phyloP scores from a whole-genome alignment of 1,139 yeast genomes.

The Zygotorulaspora mrakii region DNA sequence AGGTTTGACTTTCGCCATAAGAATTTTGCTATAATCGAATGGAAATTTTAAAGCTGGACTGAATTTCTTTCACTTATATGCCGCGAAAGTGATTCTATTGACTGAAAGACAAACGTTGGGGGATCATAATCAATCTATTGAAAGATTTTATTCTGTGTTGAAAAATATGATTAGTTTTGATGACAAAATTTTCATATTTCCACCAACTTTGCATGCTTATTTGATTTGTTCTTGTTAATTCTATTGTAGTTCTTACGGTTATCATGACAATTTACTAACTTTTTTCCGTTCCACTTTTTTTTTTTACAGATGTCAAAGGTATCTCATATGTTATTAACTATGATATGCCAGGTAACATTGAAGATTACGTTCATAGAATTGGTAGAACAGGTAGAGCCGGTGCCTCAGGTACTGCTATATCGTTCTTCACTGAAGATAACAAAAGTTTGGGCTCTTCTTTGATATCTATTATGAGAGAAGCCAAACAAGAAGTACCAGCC shows the following conservation, averaged over 20 bases:
- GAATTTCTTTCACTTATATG: no score
- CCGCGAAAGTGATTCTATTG: no score
- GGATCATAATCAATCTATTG: conserved; percentile 4
- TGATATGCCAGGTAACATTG: conserved; percentile 97
- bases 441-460: conserved; percentile 86
- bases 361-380: conserved; percentile 75
- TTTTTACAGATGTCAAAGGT: conserved; percentile 83
- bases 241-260: conserved; percentile 8
- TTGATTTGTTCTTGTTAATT: conserved; percentile 6
- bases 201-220: conserved; percentile 14
- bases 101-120: no score
- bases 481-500: conserved; percentile 81
- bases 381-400: conserved; percentile 99
- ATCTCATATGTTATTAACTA: conserved; percentile 88
- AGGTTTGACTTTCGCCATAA: background rate
- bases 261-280: conserved; percentile 4
- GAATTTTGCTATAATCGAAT: background rate
- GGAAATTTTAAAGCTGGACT: conserved; percentile 11
- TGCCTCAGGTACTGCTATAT: conserved; percentile 88
- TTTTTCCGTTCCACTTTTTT: conserved; percentile 5
- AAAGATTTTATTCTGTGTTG: conserved; percentile 11
- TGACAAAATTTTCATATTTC: conserved; percentile 15
- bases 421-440: conserved; percentile 88
- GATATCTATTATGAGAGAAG: conserved; percentile 88
- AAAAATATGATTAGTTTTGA: conserved; percentile 14